Base-by-base conservation (phyloP, 2,329 filamentous ascomycete genomes). In the Trichoderma sp. region DNA sequence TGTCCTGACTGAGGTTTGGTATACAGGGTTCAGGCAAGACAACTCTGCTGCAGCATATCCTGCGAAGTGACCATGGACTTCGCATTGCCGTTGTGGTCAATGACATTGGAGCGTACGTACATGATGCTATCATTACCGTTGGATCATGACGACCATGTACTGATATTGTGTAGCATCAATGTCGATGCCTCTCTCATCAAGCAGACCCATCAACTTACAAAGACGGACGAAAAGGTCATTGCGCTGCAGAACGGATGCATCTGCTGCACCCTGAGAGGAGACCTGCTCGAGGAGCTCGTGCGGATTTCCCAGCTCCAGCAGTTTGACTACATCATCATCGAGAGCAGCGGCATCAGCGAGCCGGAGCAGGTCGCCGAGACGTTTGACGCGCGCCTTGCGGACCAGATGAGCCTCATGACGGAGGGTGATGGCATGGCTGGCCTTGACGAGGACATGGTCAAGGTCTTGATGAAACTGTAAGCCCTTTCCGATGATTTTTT, bases 291-390 rank as follows among this genome's bases (percentile, higher is more conserved):
- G 66, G 89, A 92, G 72, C 82, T 92, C 0, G 88, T 88, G 0
- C 82, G 82, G 0, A 79, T 92, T 1, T 73, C 88, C 0, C 83
- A 88, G 71, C 80, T 86, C 1, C 82, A 85, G 19, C 78, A 83
- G 57, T 88, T 91, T 44, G 88, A 92, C 72, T 91, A 92, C 72
- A 85, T 91, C 28, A 79, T 91, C 45, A 89, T 90, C 48, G 89
- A 91, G 74, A 90, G 87, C 71, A 89, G 84, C 2, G 88, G 89
- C 0, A 90, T 91, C 68, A 90, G 88, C 69, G 88, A 90, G 74
- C 88, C 87, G 0, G 87, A 90, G 76, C 89, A 91, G 70, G 89
- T 92, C 0, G 89, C 89, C 0, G 89, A 91, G 78, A 91, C 88
- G 0, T 91, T 91, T 69, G 88, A 88, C 41, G 77, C 81, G 5